Evolutionary conservation across 371 early-diverging fungal genomes (phyloP), one percentile per base, ranked within the genome.

Genomic region (Mortierella sp.): DNA sequence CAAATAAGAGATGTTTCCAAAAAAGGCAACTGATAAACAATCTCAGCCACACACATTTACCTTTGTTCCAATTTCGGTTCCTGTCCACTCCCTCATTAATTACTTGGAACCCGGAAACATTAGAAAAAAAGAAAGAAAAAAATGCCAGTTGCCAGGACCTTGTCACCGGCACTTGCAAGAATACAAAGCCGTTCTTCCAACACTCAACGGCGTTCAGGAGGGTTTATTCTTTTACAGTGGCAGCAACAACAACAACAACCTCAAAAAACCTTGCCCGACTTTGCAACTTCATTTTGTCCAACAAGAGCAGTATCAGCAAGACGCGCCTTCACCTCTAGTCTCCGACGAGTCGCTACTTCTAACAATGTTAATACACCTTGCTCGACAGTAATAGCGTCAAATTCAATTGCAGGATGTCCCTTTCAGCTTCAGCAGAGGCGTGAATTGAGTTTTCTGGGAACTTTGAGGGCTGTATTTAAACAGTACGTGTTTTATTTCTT

Each of bases 401-500:
- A 20, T 18, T 32, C 57, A 9, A 20, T 43, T 20, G n/a, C 37
- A 24, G 51, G 20, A 52, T 72, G 76, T 43, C 40, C 57, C 43
- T 73, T 63, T 35, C 74, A 74, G 18, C 26, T 24, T 10, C 83
- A 73, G 22, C 83, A 83, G 39, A 57, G 57, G 45, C 77, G 83
- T 32, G 70, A 62, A 9, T 65, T 83, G 16, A 70, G 83, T 62
- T 77, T 83, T 26, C 14, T 83, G 66, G 83, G 83, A 0, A 83
- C 83, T 2, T 65, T 83, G 0, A 73, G 68, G 24, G 83, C 83
- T 0, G 83, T 83, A 18, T 83, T 83, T 43, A 66, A 83, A 57
- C 77, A 83, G 83, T 80, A 75, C 22, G 72, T 39, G 12, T 60
- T 12, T 28, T 63, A 57, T n/a, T 55, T 20, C 28, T 43, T 16